Evolutionary conservation across 2,329 filamentous ascomycete genomes (phyloP), one percentile per base, ranked within the genome.

Genomic region (Ilyonectria sp.): DNA sequence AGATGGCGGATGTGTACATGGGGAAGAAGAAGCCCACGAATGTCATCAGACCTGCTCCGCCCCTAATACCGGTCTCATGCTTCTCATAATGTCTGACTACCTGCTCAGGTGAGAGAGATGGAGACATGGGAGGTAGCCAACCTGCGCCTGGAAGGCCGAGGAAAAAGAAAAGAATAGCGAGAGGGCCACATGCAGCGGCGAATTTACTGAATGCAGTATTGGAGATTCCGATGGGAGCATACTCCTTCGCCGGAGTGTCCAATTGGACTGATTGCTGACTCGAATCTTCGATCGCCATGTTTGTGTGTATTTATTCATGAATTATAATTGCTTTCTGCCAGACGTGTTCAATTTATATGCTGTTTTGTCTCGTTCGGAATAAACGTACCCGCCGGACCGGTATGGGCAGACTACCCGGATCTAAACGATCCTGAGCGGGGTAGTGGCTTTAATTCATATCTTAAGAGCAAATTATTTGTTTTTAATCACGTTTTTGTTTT

Each of bases 121-220:
- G 54, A 5, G 54, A 37, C 11, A 57, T 57, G 7, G 54, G 54
- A 6, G 54, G 54, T 17, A 57, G 54, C 17, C 21, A 26, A 10
- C 40, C 54, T 7, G 54, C 29, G 5, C 19, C 54, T 10, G 54
- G 54, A 31, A 57, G 54, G 4, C 54, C 21, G 15, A 57, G 15
- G 26, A 57, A 57, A 21, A 57, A 57, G 37, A 57, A 57, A 6
- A 57, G 21, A 46, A 57, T 57, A 23, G 54, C 29, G 6, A 57
- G 19, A 7, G 54, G 54, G 1, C 54, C 54, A 19, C 54, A 21
- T 29, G 46, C 19, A 11, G 54, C 54, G 5, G 54, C 54, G 23
- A 57, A 57, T 19, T 57, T 57, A 6, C 6, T 19, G 35, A 57
- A 57, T 40, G 37, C 37, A 6, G 13, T 40, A 15, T n/a, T 40